Evolutionary conservation across 805 yeast genomes (phyloP).

Genomic region (Starmera amethionina): DNA sequence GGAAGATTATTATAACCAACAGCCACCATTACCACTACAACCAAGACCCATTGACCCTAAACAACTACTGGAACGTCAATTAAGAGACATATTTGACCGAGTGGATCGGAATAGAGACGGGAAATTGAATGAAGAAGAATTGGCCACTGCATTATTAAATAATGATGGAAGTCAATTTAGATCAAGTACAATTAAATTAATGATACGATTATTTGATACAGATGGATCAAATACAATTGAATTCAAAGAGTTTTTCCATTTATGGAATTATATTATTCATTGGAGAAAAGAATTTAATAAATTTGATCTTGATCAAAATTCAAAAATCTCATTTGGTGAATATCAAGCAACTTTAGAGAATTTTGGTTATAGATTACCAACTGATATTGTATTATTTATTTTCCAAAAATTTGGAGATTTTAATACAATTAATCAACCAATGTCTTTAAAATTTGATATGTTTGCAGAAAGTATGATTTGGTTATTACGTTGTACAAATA

Average conservation of each 20-base stretch:
- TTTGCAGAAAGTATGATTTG: constrained; percentile 76
- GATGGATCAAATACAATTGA: constrained; percentile 33
- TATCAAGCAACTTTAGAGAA: constrained; percentile 50
- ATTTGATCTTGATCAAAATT: constrained; percentile 49
- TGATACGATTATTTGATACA: constrained; percentile 55
- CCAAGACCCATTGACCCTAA: constrained; percentile 5
- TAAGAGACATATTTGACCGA: constrained; percentile 40
- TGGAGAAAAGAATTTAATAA: constrained; percentile 56
- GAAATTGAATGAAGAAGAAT: constrained; percentile 43
- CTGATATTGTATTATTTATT: constrained; percentile 45
- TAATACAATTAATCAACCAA: constrained; percentile 16
- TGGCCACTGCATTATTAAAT: constrained; percentile 48
- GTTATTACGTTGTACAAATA: constrained; percentile 65
- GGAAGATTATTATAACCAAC: constrained; percentile 1
- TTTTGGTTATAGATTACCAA: constrained; percentile 55
- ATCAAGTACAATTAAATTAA: constrained; percentile 46
- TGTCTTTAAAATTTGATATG: constrained; percentile 59
- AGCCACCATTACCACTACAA: constrained; percentile 1
- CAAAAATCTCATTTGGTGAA: constrained; percentile 57
- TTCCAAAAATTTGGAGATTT: constrained; percentile 45
- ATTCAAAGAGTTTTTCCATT: constrained; percentile 53
- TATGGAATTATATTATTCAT: constrained; percentile 60
- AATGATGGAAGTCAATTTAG: constrained; percentile 57
- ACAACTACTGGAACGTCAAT: constrained; percentile 30
- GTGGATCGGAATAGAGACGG: constrained; percentile 49